phyloP scores from a whole-genome alignment of 495 filamentous ascomycete genomes.

The Mycothermus thermophilus region DNA sequence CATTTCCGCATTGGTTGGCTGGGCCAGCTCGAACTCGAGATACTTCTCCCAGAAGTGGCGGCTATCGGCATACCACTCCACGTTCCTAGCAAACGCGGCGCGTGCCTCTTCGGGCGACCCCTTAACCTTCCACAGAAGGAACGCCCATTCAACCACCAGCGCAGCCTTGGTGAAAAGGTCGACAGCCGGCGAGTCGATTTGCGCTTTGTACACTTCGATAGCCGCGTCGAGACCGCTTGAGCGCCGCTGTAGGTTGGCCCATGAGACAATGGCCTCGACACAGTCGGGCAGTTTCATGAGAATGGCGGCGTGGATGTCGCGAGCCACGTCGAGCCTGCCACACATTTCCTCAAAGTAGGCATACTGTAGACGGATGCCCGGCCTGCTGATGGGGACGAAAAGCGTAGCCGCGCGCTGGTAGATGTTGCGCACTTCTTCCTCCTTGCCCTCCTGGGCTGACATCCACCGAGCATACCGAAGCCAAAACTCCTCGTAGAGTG shows the following conservation, averaged over 20 bases:
- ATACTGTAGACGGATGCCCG: conserved; percentile 73
- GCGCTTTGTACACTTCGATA: conserved; percentile 68
- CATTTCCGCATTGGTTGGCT: conserved; percentile 54
- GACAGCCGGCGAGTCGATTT: conserved; percentile 56
- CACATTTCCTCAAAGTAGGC: conserved; percentile 87
- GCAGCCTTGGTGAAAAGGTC: conserved; percentile 75
- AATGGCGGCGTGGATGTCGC: conserved; percentile 72
- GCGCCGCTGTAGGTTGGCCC: conserved; percentile 79
- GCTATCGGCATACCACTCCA: conserved; percentile 75
- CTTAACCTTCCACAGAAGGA: conserved; percentile 80
- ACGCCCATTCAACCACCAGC: conserved; percentile 81
- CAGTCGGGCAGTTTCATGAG: conserved; percentile 52
- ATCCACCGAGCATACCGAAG: conserved; percentile 96
- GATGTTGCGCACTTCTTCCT: conserved; percentile 85
- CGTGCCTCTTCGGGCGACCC: conserved; percentile 75
- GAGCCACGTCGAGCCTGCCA: conserved; percentile 60
- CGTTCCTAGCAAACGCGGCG: conserved; percentile 67
- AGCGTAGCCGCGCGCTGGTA: conserved; percentile 77
- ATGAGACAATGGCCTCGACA: conserved; percentile 74
- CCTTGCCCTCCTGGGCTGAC: conserved; percentile 62
- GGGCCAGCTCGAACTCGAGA: conserved; percentile 77
- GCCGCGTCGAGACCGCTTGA: conserved; percentile 77
- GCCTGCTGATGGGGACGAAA: conserved; percentile 72
- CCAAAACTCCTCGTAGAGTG: conserved; percentile 97
- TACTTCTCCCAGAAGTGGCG: conserved; percentile 87